These are phyloP conservation scores for Setaria italica DNA, from an alignment of 202 grass and related monocot genomes.

Conservation along the genomic window DNA sequence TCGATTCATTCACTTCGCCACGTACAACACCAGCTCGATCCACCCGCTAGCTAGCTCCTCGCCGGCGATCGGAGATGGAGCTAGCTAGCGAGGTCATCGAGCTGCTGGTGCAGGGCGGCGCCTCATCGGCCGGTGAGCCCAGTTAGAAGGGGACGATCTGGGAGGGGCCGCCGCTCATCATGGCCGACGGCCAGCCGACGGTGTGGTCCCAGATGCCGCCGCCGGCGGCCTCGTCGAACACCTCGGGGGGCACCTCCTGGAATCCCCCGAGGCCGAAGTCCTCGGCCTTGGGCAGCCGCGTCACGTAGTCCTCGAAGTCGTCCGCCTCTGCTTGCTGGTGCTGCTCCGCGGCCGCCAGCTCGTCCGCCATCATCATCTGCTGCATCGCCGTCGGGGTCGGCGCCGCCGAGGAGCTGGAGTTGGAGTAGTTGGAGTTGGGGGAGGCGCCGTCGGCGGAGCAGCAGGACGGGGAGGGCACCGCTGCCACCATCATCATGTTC, in stretches of 20 bases:
- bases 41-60: neutral
- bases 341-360: neutral
- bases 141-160: neutral
- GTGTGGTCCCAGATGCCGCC: constrained; percentile 49
- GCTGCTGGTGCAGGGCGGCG: neutral
- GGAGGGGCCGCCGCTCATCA: neutral
- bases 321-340: neutral
- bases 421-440: constrained; percentile 14
- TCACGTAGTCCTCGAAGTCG: constrained; percentile 75
- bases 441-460: constrained; percentile 9
- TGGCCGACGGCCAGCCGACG: neutral
- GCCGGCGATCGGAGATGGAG: neutral
- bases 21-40: neutral
- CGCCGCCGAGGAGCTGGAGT: constrained; percentile 19
- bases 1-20: neutral
- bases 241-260: constrained; percentile 68
- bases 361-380: neutral
- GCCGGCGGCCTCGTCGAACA: constrained; percentile 54
- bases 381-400: neutral
- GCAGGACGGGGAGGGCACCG: neutral
- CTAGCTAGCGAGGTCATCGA: neutral
- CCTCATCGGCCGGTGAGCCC: neutral
- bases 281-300: constrained; percentile 83
- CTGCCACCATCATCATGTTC: neutral
- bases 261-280: constrained; percentile 89